A percentile compares a stretch with the other conserved stretches of the same genome.
These are phyloP conservation scores for Pseudoperonospora humuli DNA, from an alignment of 352 stramenopile species.

Conservation along the genomic window DNA sequence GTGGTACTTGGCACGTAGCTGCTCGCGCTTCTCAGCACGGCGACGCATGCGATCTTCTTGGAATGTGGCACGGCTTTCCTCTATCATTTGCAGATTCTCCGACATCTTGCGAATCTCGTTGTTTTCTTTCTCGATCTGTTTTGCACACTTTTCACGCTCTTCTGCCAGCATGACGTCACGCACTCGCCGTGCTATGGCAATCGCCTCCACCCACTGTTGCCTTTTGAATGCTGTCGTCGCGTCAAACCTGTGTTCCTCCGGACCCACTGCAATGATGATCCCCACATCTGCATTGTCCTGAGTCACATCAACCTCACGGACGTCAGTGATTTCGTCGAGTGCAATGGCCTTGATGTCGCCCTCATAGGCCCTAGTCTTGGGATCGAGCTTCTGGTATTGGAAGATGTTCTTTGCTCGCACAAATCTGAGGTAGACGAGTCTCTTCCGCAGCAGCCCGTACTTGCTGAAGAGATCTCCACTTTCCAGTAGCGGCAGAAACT, in stretches of 20 bases:
- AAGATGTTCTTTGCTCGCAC: slow-evolving; percentile 53
- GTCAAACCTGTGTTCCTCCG: slow-evolving; percentile 56
- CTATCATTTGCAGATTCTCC: slow-evolving; percentile 37
- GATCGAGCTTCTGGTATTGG: slow-evolving; percentile 67
- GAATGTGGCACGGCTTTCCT: slow-evolving; percentile 57
- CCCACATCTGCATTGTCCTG: slow-evolving; percentile 48
- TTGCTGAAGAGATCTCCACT: slow-evolving; percentile 58
- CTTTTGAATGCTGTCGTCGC: slow-evolving; percentile 34
- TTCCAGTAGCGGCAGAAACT: slow-evolving; percentile 50
- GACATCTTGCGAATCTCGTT: slow-evolving; percentile 49
- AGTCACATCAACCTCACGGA: slow-evolving; percentile 36
- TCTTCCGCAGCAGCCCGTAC: slow-evolving; percentile 56
- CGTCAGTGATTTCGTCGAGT: slow-evolving; percentile 51
- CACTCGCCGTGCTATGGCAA: slow-evolving; percentile 39
- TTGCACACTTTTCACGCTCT: slow-evolving; percentile 46
- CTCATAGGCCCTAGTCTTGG: slow-evolving; percentile 33
- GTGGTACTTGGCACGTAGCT: slow-evolving; percentile 67
- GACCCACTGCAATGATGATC: slow-evolving; percentile 38
- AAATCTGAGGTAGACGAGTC: slow-evolving; percentile 46
- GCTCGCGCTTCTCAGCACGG: slow-evolving; percentile 50
- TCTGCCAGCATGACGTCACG: slow-evolving; percentile 32
- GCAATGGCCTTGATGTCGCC: slow-evolving; percentile 56
- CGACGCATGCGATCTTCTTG: slow-evolving; percentile 56
- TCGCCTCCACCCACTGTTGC: slow-evolving; percentile 53
- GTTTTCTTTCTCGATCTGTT: slow-evolving; percentile 51